Percentiles rank a stretch among this genome's conserved stretches.
phyloP scores from a whole-genome alignment of 176 grass and related monocot genomes.

The Paspalum vaginatum region DNA sequence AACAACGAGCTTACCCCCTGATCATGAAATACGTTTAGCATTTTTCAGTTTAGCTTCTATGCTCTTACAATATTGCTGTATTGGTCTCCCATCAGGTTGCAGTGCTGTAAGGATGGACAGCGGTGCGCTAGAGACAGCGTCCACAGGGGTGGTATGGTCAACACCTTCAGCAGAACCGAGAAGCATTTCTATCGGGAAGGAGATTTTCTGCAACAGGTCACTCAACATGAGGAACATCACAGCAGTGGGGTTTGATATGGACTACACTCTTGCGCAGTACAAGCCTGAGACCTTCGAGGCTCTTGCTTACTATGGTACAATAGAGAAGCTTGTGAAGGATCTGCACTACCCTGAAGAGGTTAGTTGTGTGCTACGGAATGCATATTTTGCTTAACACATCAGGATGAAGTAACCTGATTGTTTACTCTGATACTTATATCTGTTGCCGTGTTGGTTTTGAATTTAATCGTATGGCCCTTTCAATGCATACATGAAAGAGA shows the following conservation, averaged over 20 bases:
- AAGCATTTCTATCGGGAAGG: conserved; percentile 80
- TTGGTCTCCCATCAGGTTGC: conserved; percentile 57
- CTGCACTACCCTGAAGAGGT: conserved; percentile 87
- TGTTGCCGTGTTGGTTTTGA: conserved; percentile 10
- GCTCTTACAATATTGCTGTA: not conserved
- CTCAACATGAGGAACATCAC: conserved; percentile 99
- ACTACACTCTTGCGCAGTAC: conserved; percentile 97
- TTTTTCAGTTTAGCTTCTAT: not conserved
- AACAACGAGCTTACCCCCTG: not conserved
- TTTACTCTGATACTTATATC: not conserved
- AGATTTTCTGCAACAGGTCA: conserved; percentile 94
- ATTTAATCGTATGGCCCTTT: not conserved
- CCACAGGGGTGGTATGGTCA: conserved; percentile 66
- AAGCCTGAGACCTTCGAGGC: conserved; percentile 94
- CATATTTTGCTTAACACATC: not conserved
- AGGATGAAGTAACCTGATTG: not conserved
- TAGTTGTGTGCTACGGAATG: conserved; percentile 23
- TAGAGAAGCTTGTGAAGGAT: conserved; percentile 90
- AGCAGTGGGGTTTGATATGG: conserved; percentile 98
- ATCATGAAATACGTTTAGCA: not conserved
- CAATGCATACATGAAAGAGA: not conserved
- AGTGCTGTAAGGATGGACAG: conserved; percentile 58
- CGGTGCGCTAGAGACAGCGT: conserved; percentile 36
- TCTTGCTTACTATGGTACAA: conserved; percentile 85
- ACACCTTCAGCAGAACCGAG: conserved; percentile 51